Conservation (phyloP, 371 early-diverging fungal genomes). For the Dichotomocladium elegans region DNA sequence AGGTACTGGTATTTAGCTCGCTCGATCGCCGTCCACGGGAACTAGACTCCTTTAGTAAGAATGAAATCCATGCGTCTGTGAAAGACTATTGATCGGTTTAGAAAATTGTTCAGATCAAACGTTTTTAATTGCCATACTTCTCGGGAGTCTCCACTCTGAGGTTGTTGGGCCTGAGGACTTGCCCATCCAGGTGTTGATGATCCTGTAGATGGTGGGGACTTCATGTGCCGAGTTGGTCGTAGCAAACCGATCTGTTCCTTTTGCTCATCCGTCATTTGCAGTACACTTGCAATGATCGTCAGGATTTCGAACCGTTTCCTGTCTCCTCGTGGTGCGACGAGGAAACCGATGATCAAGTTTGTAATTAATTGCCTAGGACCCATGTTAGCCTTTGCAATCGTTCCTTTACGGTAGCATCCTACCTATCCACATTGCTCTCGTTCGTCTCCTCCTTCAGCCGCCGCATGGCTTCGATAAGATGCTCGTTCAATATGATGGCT, state of each 20-base stretch:
- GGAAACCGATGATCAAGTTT: conserved; percentile 82
- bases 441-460: conserved; percentile 73
- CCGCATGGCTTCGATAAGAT: conserved; percentile 82
- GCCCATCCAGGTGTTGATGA: conserved; percentile 15
- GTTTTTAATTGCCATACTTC: conserved; percentile 13
- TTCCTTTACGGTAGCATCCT: conserved; percentile 1
- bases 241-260: conserved; percentile 81
- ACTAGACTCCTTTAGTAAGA: conserved; percentile 68
- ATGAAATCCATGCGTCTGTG: conserved; percentile 87
- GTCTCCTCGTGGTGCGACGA: conserved; percentile 82
- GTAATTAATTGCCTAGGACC: conserved; percentile 70
- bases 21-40: conserved; percentile 2
- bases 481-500: conserved; percentile 80
- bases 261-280: conserved; percentile 84
- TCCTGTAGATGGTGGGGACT: conserved; percentile 7
- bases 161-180: conserved; percentile 25
- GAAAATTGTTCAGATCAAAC: not conserved
- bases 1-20: too few relatives aligned
- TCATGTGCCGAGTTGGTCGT: conserved; percentile 32
- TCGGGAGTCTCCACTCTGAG: conserved; percentile 13
- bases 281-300: conserved; percentile 81
- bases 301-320: conserved; percentile 86
- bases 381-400: not conserved
- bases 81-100: conserved; percentile 54
- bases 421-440: conserved; percentile 79